These are phyloP conservation scores for Pyrrhoderma noxium DNA, from an alignment of 1,284 basidiomycete species.

Conservation along the genomic window DNA sequence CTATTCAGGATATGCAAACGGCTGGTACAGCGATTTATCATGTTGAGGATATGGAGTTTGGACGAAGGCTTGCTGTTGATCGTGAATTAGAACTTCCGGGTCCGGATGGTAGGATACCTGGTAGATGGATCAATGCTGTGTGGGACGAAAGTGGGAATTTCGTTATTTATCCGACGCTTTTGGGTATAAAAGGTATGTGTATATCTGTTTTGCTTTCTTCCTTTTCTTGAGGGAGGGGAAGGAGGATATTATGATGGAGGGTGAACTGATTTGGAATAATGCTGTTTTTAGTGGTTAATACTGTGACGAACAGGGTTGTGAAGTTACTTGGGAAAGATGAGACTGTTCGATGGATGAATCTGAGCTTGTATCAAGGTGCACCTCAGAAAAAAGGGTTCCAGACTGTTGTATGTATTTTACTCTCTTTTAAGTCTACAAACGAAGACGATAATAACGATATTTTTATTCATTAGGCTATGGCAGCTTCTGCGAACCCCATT, in stretches of 20 bases:
- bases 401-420: conserved; percentile 54
- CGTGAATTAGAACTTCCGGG: conserved; percentile 81
- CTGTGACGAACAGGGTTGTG: conserved; percentile 88
- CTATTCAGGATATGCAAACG: conserved; percentile 96
- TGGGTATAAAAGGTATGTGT: conserved; percentile 93
- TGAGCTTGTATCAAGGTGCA: conserved; percentile 89
- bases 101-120: conserved; percentile 61
- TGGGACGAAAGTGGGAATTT: conserved; percentile 98
- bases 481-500: conserved; percentile 92
- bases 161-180: conserved; percentile 85
- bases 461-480: conserved; percentile 65
- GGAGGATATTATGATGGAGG: too few species aligned
- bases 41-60: conserved; percentile 99
- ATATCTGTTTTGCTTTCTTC: conserved; percentile 6
- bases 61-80: conserved; percentile 88
- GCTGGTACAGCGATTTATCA: conserved; percentile 85
- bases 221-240: not conserved
- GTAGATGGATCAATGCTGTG: conserved; percentile 76
- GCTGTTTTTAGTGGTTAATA: conserved; percentile 93
- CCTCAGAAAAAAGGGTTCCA: conserved; percentile 82
- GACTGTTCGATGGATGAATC: conserved; percentile 82
- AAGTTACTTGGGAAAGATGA: conserved; percentile 93
- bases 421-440: not conserved
- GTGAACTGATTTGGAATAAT: too few species aligned
- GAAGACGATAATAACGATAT: not conserved